Percentiles rank a stretch among this genome's conserved stretches.
phyloP scores from a whole-genome alignment of 2,329 filamentous ascomycete genomes.

The Aurifilum marmelostoma region DNA sequence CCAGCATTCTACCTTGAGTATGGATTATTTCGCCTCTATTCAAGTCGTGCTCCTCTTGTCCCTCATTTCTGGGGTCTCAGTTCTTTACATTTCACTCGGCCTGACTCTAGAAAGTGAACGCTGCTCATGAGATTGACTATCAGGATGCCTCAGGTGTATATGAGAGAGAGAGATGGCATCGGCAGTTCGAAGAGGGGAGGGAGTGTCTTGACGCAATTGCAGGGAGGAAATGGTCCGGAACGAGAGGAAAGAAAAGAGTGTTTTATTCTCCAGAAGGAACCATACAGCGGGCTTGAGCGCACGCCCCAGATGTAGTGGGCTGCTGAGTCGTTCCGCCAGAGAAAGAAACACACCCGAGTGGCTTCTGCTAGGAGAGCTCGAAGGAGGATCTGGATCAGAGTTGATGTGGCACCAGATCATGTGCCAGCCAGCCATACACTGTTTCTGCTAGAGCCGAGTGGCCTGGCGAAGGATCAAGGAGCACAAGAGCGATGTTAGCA shows the following conservation, averaged over 20 bases:
- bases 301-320: not conserved
- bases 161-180: too few relatives aligned
- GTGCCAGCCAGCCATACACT: not conserved
- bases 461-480: not conserved
- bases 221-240: not conserved
- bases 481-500: not conserved
- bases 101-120: not conserved
- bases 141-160: not conserved
- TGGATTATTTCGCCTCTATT: not conserved
- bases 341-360: not conserved
- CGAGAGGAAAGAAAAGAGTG: not conserved
- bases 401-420: not conserved
- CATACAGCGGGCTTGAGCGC: not conserved
- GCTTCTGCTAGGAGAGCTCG: not conserved
- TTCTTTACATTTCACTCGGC: not conserved
- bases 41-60: not conserved
- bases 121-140: not conserved
- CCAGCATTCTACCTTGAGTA: not conserved
- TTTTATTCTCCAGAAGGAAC: not conserved
- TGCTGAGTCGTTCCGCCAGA: not conserved
- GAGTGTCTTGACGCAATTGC: too few relatives aligned
- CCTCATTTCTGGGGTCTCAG: not conserved
- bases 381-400: not conserved
- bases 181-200: too few relatives aligned
- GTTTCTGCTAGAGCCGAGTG: not conserved